Evolutionary conservation across 495 filamentous ascomycete genomes (phyloP).

Genomic region (Penicillium antarcticum): DNA sequence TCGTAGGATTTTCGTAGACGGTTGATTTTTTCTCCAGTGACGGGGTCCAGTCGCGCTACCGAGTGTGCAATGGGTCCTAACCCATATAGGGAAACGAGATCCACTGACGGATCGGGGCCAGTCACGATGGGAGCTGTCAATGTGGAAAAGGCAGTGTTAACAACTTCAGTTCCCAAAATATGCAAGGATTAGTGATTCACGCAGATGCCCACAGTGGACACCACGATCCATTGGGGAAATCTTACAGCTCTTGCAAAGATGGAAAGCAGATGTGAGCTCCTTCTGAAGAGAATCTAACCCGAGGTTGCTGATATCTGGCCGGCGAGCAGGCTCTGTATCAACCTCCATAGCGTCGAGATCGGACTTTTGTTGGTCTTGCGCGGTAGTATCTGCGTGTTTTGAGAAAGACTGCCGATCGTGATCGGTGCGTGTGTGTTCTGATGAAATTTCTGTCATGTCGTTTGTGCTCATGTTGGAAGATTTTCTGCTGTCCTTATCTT

Average conservation of each 20-base stretch:
- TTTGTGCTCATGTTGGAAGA: slow-evolving; percentile 21
- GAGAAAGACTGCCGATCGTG: slow-evolving; percentile 31
- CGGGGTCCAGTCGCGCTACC: slow-evolving; percentile 62
- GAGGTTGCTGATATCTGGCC: slow-evolving; percentile 19
- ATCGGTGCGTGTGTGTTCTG: slow-evolving; percentile 35
- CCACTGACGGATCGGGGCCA: slow-evolving; percentile 57
- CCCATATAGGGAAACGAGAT: slow-evolving; percentile 62
- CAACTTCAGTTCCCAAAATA: slow-evolving; percentile 32
- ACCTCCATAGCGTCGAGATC: slow-evolving; percentile 40
- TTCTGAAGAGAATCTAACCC: slow-evolving; percentile 45
- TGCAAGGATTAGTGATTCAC: slow-evolving; percentile 24
- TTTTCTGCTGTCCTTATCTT: slow-evolving; percentile 33
- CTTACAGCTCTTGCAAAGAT: slow-evolving; percentile 53
- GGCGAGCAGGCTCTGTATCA: slow-evolving; percentile 23
- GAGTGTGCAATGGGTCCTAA: slow-evolving; percentile 58
- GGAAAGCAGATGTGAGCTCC: slow-evolving; percentile 45
- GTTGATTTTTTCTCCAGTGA: slow-evolving; percentile 69
- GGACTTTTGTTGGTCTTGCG: slow-evolving; percentile 3
- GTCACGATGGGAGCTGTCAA: slow-evolving; percentile 41
- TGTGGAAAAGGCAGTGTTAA: slow-evolving; percentile 40
- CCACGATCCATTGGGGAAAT: slow-evolving; percentile 33
- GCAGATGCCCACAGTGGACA: slow-evolving; percentile 24
- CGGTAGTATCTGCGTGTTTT: slow-evolving; percentile 12
- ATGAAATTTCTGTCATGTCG: slow-evolving; percentile 16
- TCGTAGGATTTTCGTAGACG: slow-evolving; percentile 73